These are phyloP conservation scores for Epicoccum sorghinum DNA, from an alignment of 2,329 filamentous ascomycete genomes.

Conservation along the genomic window DNA sequence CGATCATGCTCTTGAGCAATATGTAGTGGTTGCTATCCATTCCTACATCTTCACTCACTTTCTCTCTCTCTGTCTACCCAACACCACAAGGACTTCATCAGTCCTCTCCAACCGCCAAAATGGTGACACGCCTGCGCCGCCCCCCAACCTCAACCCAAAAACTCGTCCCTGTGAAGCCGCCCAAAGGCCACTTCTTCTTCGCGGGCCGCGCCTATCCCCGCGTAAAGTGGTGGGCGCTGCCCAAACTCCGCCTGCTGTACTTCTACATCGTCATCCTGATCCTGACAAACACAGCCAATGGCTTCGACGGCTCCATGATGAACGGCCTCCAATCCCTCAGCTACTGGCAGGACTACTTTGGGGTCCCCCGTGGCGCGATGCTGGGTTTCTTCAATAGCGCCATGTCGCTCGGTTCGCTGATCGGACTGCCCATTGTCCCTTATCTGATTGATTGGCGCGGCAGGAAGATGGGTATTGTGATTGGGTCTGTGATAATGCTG, in stretches of 20 bases:
- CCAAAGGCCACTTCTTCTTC: conserved; percentile 24
- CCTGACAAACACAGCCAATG: conserved; percentile 24
- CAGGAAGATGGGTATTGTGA: conserved; percentile 59
- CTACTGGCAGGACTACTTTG: neutral
- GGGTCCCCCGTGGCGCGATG: neutral
- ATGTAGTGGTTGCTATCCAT: no score
- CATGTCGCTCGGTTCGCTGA: conserved; percentile 54
- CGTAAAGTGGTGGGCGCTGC: conserved; percentile 22
- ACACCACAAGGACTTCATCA: neutral
- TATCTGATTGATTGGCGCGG: conserved; percentile 47
- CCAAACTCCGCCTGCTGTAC: conserved; percentile 27
- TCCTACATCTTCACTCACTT: neutral
- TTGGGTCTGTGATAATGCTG: conserved; percentile 58
- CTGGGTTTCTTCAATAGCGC: neutral
- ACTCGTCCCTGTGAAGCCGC: conserved; percentile 18
- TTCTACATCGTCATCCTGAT: conserved; percentile 27
- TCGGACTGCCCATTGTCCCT: conserved; percentile 42
- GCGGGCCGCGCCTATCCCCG: conserved; percentile 2
- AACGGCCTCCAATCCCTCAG: conserved; percentile 22
- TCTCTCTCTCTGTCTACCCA: neutral
- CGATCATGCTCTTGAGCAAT: neutral
- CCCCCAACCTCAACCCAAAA: conserved; percentile 19
- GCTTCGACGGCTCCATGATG: conserved; percentile 26
- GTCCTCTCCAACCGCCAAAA: neutral
- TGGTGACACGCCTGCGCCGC: neutral